Base-by-base conservation (phyloP, 352 stramenopile genomes). In the Globisporangium solare region DNA sequence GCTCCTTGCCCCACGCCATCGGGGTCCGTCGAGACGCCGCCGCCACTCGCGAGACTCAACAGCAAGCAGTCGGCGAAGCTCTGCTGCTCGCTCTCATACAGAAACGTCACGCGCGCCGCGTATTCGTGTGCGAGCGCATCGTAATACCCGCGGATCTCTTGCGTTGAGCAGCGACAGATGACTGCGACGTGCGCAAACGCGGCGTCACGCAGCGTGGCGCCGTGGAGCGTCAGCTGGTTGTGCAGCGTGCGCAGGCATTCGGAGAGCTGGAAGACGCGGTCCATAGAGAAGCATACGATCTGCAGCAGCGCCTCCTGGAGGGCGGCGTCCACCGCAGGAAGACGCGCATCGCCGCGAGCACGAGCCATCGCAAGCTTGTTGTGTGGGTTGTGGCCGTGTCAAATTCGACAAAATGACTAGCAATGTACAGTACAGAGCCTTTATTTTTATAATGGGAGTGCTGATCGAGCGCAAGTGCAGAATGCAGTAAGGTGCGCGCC, bases 211-310 rank as follows among this genome's bases (percentile, higher is more conserved):
- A 76, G 63, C 22, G 57, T 22, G 21, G 22, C 21, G 31, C 64
- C 70, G 37, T 64, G 46, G 43, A 71, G 64, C 22, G 60, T 35
- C 39, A 74, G 12, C 52, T 76, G 59, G 41, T 58, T 21, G 42
- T 83, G 60, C 35, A 83, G 48, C 43, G 76, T 80, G 22, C 73
- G 64, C 54, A 86, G 48, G 51, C 79, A 83, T 68, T 86, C 73
- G 40, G 66, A 75, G 35, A 84, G 64, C 56, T 86, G 76, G 52
- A 84, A 86, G n/a, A 76, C 62, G 27, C 76, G 63, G 60, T 86
- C 76, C 67, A 83, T 86, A 1, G 76, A 86, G 70, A 83, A 86
- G 67, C 71, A 84, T 20, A 86, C 59, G 41, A 86, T 60, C 42
- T 76, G 70, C 31, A 84, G 65, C 63, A 49, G 57, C 57, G 41